These are phyloP conservation scores for Cunninghamia lanceolata DNA, from an alignment of 75 land plant genomes.

Conservation along the genomic window DNA sequence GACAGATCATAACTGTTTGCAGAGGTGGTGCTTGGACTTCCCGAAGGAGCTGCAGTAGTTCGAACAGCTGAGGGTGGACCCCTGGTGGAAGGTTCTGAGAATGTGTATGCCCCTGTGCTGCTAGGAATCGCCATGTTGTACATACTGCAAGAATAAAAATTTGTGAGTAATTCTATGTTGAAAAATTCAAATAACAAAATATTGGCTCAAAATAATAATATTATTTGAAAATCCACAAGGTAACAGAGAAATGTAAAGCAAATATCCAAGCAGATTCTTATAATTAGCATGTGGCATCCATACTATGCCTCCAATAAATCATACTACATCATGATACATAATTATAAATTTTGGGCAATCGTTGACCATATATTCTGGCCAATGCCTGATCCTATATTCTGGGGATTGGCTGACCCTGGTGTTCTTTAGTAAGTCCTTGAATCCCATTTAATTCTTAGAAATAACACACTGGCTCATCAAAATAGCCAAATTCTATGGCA, in stretches of 20 bases:
- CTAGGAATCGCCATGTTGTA: conserved; percentile 5
- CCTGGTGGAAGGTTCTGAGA: not conserved
- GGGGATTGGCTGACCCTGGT: not conserved
- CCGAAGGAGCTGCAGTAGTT: not conserved
- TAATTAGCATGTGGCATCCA: not conserved
- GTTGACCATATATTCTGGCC: not conserved
- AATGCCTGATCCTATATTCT: not conserved
- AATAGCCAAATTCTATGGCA: not conserved
- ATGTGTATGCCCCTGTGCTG: not conserved
- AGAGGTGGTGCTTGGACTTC: not conserved
- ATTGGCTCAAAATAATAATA: not conserved
- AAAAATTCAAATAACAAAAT: not conserved
- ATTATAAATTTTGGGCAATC: not conserved
- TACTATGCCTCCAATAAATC: not conserved
- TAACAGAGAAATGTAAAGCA: not conserved
- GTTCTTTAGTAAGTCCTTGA: not conserved
- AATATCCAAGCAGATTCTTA: not conserved
- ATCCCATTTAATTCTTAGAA: not conserved
- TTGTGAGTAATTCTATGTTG: not conserved
- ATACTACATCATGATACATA: not conserved
- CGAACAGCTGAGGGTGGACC: not conserved
- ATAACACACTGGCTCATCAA: not conserved
- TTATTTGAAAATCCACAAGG: not conserved
- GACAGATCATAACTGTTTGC: not conserved
- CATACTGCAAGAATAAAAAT: not conserved